A percentile compares a stretch with the other conserved stretches of the same genome.
Evolutionary conservation across 805 yeast species (phyloP).

Genomic region (Saturnispora silvae): DNA sequence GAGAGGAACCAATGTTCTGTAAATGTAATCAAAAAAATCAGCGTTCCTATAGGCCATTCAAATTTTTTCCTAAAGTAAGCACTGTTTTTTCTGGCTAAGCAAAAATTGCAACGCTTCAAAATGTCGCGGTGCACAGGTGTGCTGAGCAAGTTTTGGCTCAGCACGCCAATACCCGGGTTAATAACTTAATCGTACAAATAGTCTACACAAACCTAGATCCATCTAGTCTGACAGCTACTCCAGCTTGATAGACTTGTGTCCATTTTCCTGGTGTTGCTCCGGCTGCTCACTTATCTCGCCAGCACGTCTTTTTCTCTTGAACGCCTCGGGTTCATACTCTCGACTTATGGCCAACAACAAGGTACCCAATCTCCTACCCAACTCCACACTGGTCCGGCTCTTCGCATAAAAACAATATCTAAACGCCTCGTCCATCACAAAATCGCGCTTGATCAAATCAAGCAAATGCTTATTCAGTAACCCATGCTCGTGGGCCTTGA

Average conservation of each 20-base stretch:
- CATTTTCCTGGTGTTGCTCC: neutral
- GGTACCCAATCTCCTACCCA: slow-evolving; percentile 60
- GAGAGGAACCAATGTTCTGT: slow-evolving; percentile 1
- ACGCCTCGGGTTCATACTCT: slow-evolving; percentile 51
- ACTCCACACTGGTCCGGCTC: slow-evolving; percentile 62
- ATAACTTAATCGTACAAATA: no score
- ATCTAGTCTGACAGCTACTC: no score
- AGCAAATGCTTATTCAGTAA: slow-evolving; percentile 45
- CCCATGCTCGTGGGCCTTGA: slow-evolving; percentile 56
- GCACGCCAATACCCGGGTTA: no score
- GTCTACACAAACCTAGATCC: no score
- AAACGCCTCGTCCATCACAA: slow-evolving; percentile 47
- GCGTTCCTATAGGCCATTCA: neutral
- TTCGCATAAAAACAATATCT: slow-evolving; percentile 64
- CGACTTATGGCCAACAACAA: slow-evolving; percentile 56
- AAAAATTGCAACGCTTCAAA: neutral
- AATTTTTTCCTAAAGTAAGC: neutral
- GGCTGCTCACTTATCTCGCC: no score
- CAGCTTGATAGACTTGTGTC: no score
- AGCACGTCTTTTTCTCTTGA: no score
- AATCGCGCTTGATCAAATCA: slow-evolving; percentile 58
- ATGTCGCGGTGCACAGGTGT: slow-evolving; percentile 2
- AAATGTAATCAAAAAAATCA: slow-evolving; percentile 4
- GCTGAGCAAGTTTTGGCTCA: neutral
- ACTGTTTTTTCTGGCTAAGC: no score